Conservation (phyloP, 371 early-diverging fungal genomes). For the Circinella umbellata region DNA sequence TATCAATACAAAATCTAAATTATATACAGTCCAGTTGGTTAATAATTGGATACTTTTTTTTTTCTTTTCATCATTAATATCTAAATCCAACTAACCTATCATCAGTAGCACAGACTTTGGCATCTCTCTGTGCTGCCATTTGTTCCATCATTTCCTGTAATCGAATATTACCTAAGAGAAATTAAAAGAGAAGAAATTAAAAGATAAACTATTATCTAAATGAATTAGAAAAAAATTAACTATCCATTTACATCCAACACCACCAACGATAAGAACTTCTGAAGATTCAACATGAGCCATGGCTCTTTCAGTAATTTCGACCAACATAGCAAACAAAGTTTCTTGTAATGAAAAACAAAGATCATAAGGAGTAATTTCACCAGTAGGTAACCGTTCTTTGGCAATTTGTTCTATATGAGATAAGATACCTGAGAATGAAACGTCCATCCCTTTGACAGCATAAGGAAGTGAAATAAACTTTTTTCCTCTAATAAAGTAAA, state of each 20-base stretch:
- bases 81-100: slow-evolving; percentile 68
- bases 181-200: too few species aligned
- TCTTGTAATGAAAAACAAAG: slow-evolving; percentile 99
- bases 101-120: slow-evolving; percentile 94
- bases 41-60: too few species aligned
- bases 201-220: too few species aligned
- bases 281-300: slow-evolving; percentile 96
- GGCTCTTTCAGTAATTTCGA: slow-evolving; percentile 99
- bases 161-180: slow-evolving; percentile 73
- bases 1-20: slow-evolving; percentile 96
- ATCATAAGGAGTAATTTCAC: slow-evolving; percentile 81
- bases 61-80: too few species aligned
- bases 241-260: slow-evolving; percentile 91
- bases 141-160: slow-evolving; percentile 98
- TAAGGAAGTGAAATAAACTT: slow-evolving; percentile 95
- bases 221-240: background rate
- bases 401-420: slow-evolving; percentile 87
- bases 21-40: too few species aligned
- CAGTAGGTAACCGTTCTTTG: slow-evolving; percentile 61
- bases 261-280: slow-evolving; percentile 98
- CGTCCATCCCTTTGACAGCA: slow-evolving; percentile 99
- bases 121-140: slow-evolving; percentile 95
- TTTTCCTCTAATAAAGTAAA: slow-evolving; percentile 64
- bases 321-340: slow-evolving; percentile 98
- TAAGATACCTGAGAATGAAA: slow-evolving; percentile 98